These are phyloP conservation scores for Dittrichia graveolens DNA, from an alignment of 129 eudicot genomes.

Conservation along the genomic window DNA sequence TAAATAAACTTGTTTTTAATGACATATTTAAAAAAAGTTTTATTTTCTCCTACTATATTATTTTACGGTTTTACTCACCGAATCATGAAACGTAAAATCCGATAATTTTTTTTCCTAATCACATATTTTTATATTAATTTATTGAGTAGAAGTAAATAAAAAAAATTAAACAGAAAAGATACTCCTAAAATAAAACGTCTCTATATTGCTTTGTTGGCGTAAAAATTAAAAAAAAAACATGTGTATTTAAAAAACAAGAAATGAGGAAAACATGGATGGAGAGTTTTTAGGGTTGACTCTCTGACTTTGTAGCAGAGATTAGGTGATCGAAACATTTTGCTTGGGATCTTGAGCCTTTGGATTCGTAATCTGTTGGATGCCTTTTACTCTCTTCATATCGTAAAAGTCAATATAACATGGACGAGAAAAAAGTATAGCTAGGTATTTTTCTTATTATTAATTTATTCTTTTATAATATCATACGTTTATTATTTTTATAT, in stretches of 20 bases:
- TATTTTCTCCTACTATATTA: no score
- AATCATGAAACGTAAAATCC: no score
- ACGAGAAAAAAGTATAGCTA: no score
- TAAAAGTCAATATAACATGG: neutral
- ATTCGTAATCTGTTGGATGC: slow-evolving; percentile 35
- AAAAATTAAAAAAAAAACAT: neutral
- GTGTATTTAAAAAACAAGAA: slow-evolving; percentile 35
- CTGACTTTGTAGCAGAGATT: slow-evolving; percentile 36
- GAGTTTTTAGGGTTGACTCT: slow-evolving; percentile 46
- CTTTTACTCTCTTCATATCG: slow-evolving; percentile 7
- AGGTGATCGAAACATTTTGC: slow-evolving; percentile 43
- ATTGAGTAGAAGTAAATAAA: neutral
- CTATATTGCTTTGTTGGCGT: neutral
- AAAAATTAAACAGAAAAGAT: neutral
- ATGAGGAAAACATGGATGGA: slow-evolving; percentile 44
- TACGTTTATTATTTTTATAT: no score
- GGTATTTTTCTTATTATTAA: no score
- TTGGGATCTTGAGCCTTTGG: slow-evolving; percentile 51
- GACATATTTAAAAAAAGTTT: no score
- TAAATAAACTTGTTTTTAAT: no score
- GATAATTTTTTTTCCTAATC: no score
- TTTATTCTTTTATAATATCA: no score
- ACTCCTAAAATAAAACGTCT: neutral
- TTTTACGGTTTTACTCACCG: no score
- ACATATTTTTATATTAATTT: no score